phyloP scores from a whole-genome alignment of 176 grass and related monocot genomes.

The Phyllostachys edulis region DNA sequence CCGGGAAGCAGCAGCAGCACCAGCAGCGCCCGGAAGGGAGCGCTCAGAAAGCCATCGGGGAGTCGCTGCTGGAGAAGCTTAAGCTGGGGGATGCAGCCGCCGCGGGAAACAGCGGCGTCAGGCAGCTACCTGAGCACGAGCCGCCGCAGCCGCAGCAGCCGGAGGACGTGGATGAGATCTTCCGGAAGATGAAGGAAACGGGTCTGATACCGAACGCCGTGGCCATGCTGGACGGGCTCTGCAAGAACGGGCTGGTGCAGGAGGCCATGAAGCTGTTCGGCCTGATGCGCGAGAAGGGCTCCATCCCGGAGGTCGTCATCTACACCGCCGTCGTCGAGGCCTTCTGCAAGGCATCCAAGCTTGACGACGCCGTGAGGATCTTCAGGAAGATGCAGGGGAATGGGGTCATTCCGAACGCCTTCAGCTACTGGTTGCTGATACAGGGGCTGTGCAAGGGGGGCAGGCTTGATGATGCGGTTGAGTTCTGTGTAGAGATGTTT shows the following conservation, averaged over 20 bases:
- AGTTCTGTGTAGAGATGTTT: conserved; percentile 78
- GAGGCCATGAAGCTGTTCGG: conserved; percentile 96
- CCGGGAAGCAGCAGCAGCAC: neutral
- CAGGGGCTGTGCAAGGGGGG: conserved; percentile 61
- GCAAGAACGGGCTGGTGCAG: conserved; percentile 86
- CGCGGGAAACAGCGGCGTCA: neutral
- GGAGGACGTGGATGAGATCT: conserved; percentile 70
- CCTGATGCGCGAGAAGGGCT: conserved; percentile 85
- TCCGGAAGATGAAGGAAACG: conserved; percentile 88
- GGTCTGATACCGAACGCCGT: conserved; percentile 89
- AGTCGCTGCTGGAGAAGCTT: conserved; percentile 69
- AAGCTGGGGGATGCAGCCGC: conserved; percentile 38
- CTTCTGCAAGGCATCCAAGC: conserved; percentile 67
- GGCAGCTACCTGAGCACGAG: neutral
- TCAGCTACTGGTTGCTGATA: conserved; percentile 72
- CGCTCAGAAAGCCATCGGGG: conserved; percentile 44
- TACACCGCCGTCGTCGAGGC: conserved; percentile 91
- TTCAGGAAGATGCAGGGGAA: conserved; percentile 92
- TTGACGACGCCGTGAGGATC: conserved; percentile 73
- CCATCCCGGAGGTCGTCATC: conserved; percentile 90
- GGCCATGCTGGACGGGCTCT: conserved; percentile 85
- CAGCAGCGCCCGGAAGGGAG: neutral
- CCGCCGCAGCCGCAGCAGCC: conserved; percentile 24
- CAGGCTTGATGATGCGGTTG: conserved; percentile 56
- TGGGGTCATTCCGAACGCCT: conserved; percentile 76